These are phyloP conservation scores for Vigna angularis DNA, from an alignment of 306 rosid genomes.

Conservation along the genomic window DNA sequence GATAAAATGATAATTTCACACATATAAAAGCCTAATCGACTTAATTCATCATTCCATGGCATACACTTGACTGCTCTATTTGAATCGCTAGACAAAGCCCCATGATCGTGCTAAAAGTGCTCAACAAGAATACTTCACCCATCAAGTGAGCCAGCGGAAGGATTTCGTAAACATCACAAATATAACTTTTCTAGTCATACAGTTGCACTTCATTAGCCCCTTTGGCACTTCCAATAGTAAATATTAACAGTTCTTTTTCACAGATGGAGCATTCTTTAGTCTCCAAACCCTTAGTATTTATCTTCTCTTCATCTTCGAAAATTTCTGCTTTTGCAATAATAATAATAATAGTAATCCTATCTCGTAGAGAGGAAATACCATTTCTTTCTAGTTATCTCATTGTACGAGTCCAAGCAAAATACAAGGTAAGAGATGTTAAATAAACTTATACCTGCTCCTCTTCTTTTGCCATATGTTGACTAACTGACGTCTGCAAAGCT, in stretches of 20 bases:
- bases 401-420: neutral
- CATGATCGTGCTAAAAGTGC: constrained; percentile 11
- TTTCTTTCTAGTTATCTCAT: constrained; percentile 15
- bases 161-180: neutral
- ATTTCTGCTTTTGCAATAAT: constrained; percentile 7
- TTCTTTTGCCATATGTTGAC: constrained; percentile 99
- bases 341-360: constrained; percentile 1
- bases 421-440: constrained; percentile 40
- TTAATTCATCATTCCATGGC: constrained; percentile 18
- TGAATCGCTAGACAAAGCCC: constrained; percentile 25
- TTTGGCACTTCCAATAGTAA: constrained; percentile 35
- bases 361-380: constrained; percentile 18
- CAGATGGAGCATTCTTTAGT: neutral
- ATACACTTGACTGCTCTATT: constrained; percentile 1
- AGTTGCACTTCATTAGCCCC: constrained; percentile 31
- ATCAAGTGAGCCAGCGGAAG: constrained; percentile 11
- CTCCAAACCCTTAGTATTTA: constrained; percentile 30
- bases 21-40: neutral
- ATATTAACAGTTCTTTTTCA: constrained; percentile 16
- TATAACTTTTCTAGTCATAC: constrained; percentile 5
- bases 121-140: constrained; percentile 35
- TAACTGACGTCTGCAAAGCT: constrained; percentile 87
- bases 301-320: constrained; percentile 14
- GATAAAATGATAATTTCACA: neutral
- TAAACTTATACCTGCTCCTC: constrained; percentile 87